phyloP scores from a whole-genome alignment of 306 rosid genomes.

The Medicago lupulina region DNA sequence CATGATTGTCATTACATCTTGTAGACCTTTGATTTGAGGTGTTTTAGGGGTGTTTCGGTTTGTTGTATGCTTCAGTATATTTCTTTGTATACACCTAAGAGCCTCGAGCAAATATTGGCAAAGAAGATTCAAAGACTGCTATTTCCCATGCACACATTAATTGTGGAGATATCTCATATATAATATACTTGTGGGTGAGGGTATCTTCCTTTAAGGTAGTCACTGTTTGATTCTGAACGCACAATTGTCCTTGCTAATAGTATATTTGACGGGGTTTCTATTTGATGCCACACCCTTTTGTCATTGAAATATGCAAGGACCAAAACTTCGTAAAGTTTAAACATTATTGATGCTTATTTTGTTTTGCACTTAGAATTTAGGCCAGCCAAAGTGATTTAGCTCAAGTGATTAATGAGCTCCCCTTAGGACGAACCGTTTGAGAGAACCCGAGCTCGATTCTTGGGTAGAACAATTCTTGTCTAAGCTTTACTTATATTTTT shows the following conservation, averaged over 20 bases:
- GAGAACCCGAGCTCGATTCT: too few species aligned
- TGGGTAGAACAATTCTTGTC: too few species aligned
- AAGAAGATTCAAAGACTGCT: background rate
- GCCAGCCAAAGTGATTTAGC: too few species aligned
- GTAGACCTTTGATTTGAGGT: constrained; percentile 2
- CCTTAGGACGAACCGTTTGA: too few species aligned
- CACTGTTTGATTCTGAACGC: constrained; percentile 17
- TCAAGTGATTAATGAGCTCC: too few species aligned
- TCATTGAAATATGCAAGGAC: constrained; percentile 14
- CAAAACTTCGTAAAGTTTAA: constrained; percentile 12
- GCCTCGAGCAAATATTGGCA: background rate
- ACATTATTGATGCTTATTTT: constrained; percentile 1
- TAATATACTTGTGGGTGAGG: constrained; percentile 9
- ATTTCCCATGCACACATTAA: background rate
- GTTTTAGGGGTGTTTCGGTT: background rate
- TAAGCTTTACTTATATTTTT: too few species aligned
- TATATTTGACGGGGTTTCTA: background rate
- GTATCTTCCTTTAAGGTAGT: background rate
- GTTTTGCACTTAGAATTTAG: background rate
- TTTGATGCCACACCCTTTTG: constrained; percentile 5
- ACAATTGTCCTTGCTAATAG: constrained; percentile 7
- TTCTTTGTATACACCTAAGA: constrained; percentile 5
- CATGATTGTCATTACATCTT: constrained; percentile 16
- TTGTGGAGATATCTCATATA: background rate
- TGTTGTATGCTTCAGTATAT: constrained; percentile 17